Base-by-base conservation (phyloP, 805 yeast genomes). In the Metschnikowia reukaufii region DNA sequence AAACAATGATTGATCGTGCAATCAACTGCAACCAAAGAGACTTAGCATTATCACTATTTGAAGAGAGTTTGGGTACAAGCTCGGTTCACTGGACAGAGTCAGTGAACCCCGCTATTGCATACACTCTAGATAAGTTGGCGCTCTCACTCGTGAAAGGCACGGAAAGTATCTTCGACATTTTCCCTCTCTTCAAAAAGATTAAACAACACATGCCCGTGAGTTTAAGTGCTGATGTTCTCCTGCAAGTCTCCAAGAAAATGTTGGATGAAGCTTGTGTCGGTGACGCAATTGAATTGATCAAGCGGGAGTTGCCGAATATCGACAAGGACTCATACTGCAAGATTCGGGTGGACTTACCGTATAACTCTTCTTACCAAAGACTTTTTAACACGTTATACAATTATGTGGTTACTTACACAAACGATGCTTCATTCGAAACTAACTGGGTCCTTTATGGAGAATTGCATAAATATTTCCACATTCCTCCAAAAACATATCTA, bases 401-500 rank as follows among this genome's bases (percentile, higher is more conserved):
- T 3, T 70, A 64, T 56, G 72, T 66, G 5, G 54, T 64, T 17
- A 49, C 58, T 0, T 67, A 64, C 52, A 57, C 50, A 6, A 56
- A 57, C 23, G 74, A 72, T 39, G 41, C 51, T 3, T 59, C 71
- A 0, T 51, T 51, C 18, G 76, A 74, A 47, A 77, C 81, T 0
- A 84, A 85, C 52, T 76, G 81, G 84, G 73, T 73, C 6, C 64
- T 85, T 4, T 85, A 82, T 53, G 80, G 79, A 4, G 78, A 76
- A 44, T 57, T 86, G 37, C 78, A 78, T 56, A 68, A 74, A 52
- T 74, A 77, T 43, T 83, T 85, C 59, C 57, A 66, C 27, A 70
- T 84, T 1, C 86, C 90, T 0, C 77, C 66, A 53, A 83, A 82
- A 4, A 66, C 78, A 4, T 84, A 83, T 57, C 68, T 78, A 20